A percentile compares a stretch with the other conserved stretches of the same genome.
These are phyloP conservation scores for Corchorus olitorius DNA, from an alignment of 345 rosid species.

Conservation along the genomic window DNA sequence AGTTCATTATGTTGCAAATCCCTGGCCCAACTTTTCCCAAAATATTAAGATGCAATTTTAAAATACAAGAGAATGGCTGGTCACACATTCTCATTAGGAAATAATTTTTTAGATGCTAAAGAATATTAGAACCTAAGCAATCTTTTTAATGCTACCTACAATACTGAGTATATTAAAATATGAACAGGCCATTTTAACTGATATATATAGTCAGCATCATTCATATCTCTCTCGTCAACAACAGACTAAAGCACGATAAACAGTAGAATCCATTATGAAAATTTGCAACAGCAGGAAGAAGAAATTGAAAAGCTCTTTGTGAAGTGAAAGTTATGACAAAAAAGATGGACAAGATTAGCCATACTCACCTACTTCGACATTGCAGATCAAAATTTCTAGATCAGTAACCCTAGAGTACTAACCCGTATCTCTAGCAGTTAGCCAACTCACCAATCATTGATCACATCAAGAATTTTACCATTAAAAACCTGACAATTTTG, in stretches of 20 bases:
- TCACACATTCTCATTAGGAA: background rate
- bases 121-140: background rate
- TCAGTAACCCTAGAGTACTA: conserved; percentile 5
- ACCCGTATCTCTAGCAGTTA: background rate
- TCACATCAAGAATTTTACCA: background rate
- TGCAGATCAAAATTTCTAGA: conserved; percentile 6
- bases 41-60: background rate
- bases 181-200: background rate
- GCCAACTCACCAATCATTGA: background rate
- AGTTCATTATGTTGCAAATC: background rate
- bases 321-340: background rate
- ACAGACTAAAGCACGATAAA: background rate
- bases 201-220: background rate
- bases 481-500: background rate
- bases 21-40: background rate
- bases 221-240: background rate
- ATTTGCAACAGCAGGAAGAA: background rate
- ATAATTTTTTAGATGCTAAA: background rate
- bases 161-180: background rate
- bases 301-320: background rate
- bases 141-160: conserved; percentile 2
- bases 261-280: background rate
- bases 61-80: background rate
- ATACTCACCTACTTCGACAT: conserved; percentile 5
- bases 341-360: conserved; percentile 5